phyloP scores from a whole-genome alignment of 345 rosid genomes.

The Melaleuca alternifolia region DNA sequence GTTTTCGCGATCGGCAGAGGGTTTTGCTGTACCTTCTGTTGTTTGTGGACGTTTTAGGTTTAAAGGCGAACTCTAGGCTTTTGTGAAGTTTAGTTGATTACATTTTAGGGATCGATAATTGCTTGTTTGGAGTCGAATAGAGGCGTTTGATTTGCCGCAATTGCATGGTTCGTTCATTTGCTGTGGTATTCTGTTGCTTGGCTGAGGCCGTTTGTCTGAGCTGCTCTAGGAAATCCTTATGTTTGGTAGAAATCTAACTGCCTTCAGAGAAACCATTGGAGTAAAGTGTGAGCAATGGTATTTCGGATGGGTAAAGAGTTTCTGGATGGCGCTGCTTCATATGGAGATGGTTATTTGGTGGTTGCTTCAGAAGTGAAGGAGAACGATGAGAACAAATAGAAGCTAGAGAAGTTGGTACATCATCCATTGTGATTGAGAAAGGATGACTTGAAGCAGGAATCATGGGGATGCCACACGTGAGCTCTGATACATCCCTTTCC shows the following conservation, averaged over 20 bases:
- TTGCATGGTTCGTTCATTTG: neutral
- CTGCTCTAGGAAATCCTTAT: neutral
- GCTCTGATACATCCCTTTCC: neutral
- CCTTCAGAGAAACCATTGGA: neutral
- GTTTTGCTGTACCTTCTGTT: neutral
- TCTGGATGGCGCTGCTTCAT: neutral
- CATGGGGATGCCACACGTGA: neutral
- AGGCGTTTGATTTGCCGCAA: neutral
- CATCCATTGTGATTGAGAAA: neutral
- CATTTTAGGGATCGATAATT: neutral
- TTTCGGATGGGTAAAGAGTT: neutral
- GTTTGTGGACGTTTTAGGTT: neutral
- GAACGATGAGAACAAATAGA: neutral
- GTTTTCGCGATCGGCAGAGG: neutral
- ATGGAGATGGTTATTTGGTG: neutral
- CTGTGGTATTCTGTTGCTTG: neutral
- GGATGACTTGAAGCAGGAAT: neutral
- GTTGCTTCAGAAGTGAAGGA: neutral
- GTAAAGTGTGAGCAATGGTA: neutral
- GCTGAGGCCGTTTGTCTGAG: neutral
- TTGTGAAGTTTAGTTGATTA: neutral
- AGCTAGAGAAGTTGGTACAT: neutral
- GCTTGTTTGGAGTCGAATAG: neutral
- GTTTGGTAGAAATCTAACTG: neutral
- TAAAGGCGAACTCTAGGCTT: neutral